Evolutionary conservation across 371 early-diverging fungal species (phyloP), one percentile per base, ranked within the genome.

Genomic region (Saksenaea oblongispora): DNA sequence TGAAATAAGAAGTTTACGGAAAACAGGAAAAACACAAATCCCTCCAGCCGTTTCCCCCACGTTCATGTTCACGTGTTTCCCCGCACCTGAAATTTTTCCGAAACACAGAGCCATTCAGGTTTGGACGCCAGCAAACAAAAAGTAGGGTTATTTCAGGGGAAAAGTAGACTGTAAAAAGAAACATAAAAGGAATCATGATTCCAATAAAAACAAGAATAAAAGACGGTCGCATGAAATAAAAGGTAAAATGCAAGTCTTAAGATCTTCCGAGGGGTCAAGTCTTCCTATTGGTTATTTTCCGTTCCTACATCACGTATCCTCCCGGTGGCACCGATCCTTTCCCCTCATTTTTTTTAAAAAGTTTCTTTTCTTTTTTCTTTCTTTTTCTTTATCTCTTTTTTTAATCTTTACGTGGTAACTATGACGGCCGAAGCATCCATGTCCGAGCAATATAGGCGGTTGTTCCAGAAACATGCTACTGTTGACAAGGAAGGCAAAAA

Each of bases 401-500:
- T 35, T 47, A 5, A 18, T 54, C 28, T 35, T 63, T 63, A 62
- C 57, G 58, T 61, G 60, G 31, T 44, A 9, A 51, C 35, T 44
- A 59, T 59, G 60, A 26, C 60, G 36, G 36, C 39, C 34, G 58
- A 57, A 24, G 22, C 35, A 24, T 34, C 53, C 58, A 58, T 69
- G 51, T 56, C 71, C 22, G 82, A 84, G 36, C 75, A 78, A 28
- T 84, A 86, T 62, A 80, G 84, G 59, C 78, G 77, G 56, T 61
- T 87, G 47, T 93, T 92, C 61, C 78, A 85, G 59, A 78, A 75
- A 58, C 76, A 87, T 66, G 91, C 93, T 22, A 79, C 86, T 28
- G 69, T 87, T 27, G 77, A 78, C 59, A 72, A 78, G 65, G 86
- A 86, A 5, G 86, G 83, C 28, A 78, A 83, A 56, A 81, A 78